Evolutionary conservation across 2,329 filamentous ascomycete species (phyloP), one percentile per base, ranked within the genome.

Genomic region (Pseudocercospora eumusae): DNA sequence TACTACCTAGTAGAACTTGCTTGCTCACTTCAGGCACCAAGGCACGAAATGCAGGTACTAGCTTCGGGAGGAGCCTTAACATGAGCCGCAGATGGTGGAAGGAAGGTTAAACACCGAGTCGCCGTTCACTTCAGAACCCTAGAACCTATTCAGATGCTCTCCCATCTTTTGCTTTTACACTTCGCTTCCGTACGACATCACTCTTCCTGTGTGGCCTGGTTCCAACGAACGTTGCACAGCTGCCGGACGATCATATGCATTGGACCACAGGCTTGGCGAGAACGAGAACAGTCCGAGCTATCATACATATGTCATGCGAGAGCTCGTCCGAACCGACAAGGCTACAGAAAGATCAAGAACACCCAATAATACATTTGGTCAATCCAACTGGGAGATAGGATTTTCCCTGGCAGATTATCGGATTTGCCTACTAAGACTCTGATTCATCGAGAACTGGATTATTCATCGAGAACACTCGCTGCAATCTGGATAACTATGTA

Each of bases 81-180:
- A 2, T 47, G 44, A 23, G 44, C 44, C 44, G 44, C 44, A 47
- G 44, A 20, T 47, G 20, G 3, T 15, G 18, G n/a, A n/a, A n/a
- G n/a, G n/a, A n/a, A n/a, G n/a, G n/a, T n/a, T n/a, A 47, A 20
- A 47, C 20, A 23, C 44, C 44, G 44, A 47, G 44, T 47, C 44
- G 44, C 44, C 44, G 44, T 21, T 25, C 44, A 40, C 1, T 23
- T 47, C 44, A 47, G 44, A 8, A 23, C 18, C 44, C 20, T 15
- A 40, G 8, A 23, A 8, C 44, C 20, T 15, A 40, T n/a, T 3
- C 36, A 18, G 5, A 40, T 40, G n/a, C n/a, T 40, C n/a, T 40
- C 36, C n/a, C 36, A 40, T 40, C 36, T 40, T 40, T 8, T 18
- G 15, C 1, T 40, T 40, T 40, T 8, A 18, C 44, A 25, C 44